Evolutionary conservation across 2,329 filamentous ascomycete genomes (phyloP).

Genomic region (Eutypella sp.): DNA sequence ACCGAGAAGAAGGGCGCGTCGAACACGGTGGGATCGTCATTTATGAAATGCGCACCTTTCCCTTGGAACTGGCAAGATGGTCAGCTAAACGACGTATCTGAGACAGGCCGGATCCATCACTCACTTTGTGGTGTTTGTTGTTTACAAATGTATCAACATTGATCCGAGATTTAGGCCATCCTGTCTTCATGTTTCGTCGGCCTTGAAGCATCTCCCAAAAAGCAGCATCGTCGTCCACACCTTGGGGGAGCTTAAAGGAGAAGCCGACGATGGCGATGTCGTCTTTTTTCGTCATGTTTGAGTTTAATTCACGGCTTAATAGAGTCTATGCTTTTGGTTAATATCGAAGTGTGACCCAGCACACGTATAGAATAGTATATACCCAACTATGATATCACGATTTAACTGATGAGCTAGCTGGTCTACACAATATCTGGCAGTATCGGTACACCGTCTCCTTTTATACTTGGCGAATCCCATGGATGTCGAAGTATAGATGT

Average conservation of each 20-base stretch:
- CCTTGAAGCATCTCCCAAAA: constrained; percentile 31
- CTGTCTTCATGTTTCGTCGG: constrained; percentile 25
- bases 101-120: neutral
- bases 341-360: neutral
- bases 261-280: constrained; percentile 29
- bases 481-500: no score
- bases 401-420: no score
- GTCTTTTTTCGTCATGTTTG: neutral
- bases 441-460: no score
- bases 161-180: constrained; percentile 28
- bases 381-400: no score
- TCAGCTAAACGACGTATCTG: constrained; percentile 8
- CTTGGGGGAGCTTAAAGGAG: constrained; percentile 34
- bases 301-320: neutral
- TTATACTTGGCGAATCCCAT: no score
- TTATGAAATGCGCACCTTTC: constrained; percentile 27
- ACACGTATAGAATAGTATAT: no score
- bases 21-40: constrained; percentile 28
- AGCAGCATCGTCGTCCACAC: constrained; percentile 20
- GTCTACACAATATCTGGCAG: no score
- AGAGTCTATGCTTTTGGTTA: neutral
- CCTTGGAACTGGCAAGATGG: constrained; percentile 14
- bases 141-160: constrained; percentile 22
- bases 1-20: constrained; percentile 37
- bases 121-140: constrained; percentile 9